Percentiles rank a stretch among this genome's conserved stretches.
Evolutionary conservation across 2,329 filamentous ascomycete genomes (phyloP).

Genomic region (Hawksworthiomyces lignivorus): DNA sequence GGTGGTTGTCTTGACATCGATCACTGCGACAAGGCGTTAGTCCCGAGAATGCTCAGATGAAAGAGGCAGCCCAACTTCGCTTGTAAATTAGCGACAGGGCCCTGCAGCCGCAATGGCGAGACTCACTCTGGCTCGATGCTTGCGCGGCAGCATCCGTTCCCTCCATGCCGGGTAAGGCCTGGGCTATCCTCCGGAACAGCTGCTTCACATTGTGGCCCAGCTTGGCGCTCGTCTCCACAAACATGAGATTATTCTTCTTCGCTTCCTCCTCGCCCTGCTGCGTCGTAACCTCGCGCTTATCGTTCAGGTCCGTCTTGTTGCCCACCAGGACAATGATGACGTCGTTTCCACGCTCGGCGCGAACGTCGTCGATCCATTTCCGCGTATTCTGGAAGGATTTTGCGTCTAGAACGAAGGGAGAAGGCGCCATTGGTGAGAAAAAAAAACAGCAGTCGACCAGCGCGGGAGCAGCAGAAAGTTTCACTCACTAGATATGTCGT

Average conservation of each 20-base stretch:
- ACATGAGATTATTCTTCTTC: slow-evolving; percentile 97
- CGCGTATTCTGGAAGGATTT: slow-evolving; percentile 98
- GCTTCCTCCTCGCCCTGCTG: slow-evolving; percentile 96
- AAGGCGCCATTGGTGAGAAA: neutral
- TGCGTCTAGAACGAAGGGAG: slow-evolving; percentile 46
- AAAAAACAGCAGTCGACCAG: neutral
- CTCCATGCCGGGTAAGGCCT: slow-evolving; percentile 96
- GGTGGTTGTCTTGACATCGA: slow-evolving; percentile 81
- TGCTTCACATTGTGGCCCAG: slow-evolving; percentile 97
- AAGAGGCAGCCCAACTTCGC: too few relatives aligned
- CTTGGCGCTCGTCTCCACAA: slow-evolving; percentile 98
- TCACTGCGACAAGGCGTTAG: too few relatives aligned
- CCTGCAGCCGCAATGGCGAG: neutral
- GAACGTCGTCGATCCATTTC: slow-evolving; percentile 99
- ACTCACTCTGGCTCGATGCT: slow-evolving; percentile 62
- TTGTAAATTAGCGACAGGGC: too few relatives aligned
- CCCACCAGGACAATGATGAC: slow-evolving; percentile 98
- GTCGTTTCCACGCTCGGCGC: slow-evolving; percentile 93
- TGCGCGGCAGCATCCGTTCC: slow-evolving; percentile 72
- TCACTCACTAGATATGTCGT: slow-evolving; percentile 81
- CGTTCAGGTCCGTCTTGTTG: slow-evolving; percentile 98
- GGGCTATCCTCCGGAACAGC: slow-evolving; percentile 94
- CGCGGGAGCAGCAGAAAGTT: too few relatives aligned
- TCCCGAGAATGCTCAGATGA: too few relatives aligned
- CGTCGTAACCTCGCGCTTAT: slow-evolving; percentile 95